Conservation (phyloP, 108 stramenopile species). For the Pseudonitzschia pungens region DNA sequence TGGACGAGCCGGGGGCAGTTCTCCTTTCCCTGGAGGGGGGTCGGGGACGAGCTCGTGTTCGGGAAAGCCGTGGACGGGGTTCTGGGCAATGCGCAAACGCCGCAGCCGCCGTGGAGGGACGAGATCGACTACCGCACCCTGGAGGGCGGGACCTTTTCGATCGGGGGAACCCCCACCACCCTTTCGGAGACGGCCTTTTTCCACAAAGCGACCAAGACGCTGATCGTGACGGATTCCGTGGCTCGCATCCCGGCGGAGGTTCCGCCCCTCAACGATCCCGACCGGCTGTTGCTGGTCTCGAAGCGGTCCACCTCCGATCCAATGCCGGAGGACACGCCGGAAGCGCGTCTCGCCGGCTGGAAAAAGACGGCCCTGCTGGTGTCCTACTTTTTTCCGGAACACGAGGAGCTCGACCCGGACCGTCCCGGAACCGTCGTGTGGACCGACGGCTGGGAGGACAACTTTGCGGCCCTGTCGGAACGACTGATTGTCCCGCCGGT, state of each 20-base stretch:
- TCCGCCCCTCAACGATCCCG: slow-evolving; percentile 8
- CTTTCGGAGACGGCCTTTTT: slow-evolving; percentile 74
- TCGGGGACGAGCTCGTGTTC: slow-evolving; percentile 8
- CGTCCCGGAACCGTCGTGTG: slow-evolving; percentile 18
- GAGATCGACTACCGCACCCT: slow-evolving; percentile 29
- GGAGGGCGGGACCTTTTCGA: slow-evolving; percentile 21
- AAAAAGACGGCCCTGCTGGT: slow-evolving; percentile 30
- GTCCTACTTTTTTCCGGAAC: slow-evolving; percentile 32
- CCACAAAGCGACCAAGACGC: slow-evolving; percentile 57
- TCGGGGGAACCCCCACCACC: slow-evolving; percentile 22
- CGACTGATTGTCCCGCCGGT: slow-evolving; percentile 27
- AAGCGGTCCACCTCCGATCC: slow-evolving; percentile 23
- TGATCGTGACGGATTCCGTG: slow-evolving; percentile 77
- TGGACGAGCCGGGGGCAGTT: slow-evolving; percentile 26
- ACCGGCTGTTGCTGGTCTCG: slow-evolving; percentile 10
- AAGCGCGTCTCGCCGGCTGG: slow-evolving; percentile 21
- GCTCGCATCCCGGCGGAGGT: slow-evolving; percentile 11
- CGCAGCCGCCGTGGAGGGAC: slow-evolving; percentile 14
- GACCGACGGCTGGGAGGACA: slow-evolving; percentile 35
- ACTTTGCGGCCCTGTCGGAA: slow-evolving; percentile 22
- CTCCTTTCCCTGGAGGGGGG: slow-evolving; percentile 16
- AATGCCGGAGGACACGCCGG: slow-evolving; percentile 26
- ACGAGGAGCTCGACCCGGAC: slow-evolving; percentile 28
- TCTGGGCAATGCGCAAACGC: neutral
- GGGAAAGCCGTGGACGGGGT: slow-evolving; percentile 6